Evolutionary conservation across 148 eudicot species (phyloP).

Genomic region (Suaeda aralocaspica): DNA sequence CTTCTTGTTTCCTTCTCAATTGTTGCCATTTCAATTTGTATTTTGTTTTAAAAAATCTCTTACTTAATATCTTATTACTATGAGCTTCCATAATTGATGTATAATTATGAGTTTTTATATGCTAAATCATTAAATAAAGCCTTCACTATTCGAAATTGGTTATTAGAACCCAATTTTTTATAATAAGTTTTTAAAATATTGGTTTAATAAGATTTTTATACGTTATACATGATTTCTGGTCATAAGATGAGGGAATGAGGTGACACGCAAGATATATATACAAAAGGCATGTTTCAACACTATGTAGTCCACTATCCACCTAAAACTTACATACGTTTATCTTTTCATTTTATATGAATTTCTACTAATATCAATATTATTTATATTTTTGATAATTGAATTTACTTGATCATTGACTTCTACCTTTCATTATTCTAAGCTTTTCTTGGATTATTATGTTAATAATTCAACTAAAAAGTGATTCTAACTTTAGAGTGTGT

Average conservation of each 20-base stretch:
- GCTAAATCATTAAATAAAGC: not conserved
- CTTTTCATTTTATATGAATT: not conserved
- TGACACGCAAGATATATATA: too few species aligned
- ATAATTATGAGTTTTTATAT: not conserved
- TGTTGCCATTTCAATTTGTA: slow-evolving; percentile 7
- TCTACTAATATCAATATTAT: not conserved
- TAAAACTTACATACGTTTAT: not conserved
- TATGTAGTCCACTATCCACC: not conserved
- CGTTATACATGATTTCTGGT: not conserved
- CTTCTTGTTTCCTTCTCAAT: slow-evolving; percentile 17
- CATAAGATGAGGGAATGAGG: not conserved
- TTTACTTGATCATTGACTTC: too few species aligned
- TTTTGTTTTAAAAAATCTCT: not conserved
- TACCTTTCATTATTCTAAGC: too few species aligned
- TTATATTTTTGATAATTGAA: too few species aligned
- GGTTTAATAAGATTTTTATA: not conserved
- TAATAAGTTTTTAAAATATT: not conserved
- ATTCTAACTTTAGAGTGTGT: too few species aligned
- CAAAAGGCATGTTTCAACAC: slow-evolving; percentile 17
- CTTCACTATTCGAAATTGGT: slow-evolving; percentile 12
- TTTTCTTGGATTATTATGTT: too few species aligned
- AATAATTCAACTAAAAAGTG: too few species aligned
- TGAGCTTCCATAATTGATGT: not conserved
- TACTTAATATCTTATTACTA: not conserved
- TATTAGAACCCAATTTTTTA: not conserved